These are phyloP conservation scores for Myxozyma lipomycoides DNA, from an alignment of 805 yeast genomes.

Conservation along the genomic window DNA sequence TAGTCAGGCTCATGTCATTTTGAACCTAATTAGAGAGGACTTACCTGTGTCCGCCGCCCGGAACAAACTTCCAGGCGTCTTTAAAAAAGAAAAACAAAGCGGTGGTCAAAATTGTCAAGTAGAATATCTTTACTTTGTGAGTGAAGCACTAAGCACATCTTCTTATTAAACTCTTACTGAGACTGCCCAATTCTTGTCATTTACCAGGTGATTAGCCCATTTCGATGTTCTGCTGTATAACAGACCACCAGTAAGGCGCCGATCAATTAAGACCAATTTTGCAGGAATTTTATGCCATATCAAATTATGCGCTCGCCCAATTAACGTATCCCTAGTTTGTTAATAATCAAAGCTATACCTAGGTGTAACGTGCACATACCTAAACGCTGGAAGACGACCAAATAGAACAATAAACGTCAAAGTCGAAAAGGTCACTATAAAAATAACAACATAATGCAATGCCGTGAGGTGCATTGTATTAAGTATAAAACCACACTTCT, in stretches of 20 bases:
- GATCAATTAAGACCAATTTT: conserved; percentile 18
- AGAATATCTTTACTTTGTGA: conserved; percentile 13
- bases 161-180: conserved; percentile 6
- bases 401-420: conserved; percentile 35
- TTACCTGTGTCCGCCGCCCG: conserved; percentile 16
- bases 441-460: conserved; percentile 27
- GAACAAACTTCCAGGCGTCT: conserved; percentile 20
- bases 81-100: conserved; percentile 23
- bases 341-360: not conserved
- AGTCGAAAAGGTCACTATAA: conserved; percentile 31
- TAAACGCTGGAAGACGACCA: conserved; percentile 38
- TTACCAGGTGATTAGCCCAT: conserved; percentile 19
- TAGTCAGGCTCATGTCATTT: not conserved
- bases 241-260: conserved; percentile 21
- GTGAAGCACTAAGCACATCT: not conserved
- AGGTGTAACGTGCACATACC: conserved; percentile 16
- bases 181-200: conserved; percentile 31
- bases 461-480: not conserved
- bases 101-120: conserved; percentile 16
- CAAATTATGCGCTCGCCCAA: conserved; percentile 27
- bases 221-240: conserved; percentile 1
- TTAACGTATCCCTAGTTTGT: conserved; percentile 26
- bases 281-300: conserved; percentile 28
- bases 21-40: conserved; percentile 3
- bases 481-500: no score